Base-by-base conservation (phyloP, 352 stramenopile species). In the Phytophthora pluvialis region DNA sequence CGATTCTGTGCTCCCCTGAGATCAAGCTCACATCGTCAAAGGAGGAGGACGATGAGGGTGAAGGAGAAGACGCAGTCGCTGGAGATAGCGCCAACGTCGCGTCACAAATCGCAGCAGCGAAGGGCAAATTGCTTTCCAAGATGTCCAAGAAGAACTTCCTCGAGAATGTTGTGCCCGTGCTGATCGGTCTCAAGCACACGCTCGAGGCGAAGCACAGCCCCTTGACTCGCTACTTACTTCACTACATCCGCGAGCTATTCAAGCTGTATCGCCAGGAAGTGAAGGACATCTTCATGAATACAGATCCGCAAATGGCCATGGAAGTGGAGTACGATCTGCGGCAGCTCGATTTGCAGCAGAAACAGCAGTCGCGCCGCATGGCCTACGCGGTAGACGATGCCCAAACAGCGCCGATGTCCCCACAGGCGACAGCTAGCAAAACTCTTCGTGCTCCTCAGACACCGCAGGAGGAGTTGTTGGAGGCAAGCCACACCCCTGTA, bases 111-210 rank as follows among this genome's bases (percentile, higher is more conserved):
- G 89, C 89, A 33, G 88, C 86, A 10, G 94, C 95, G 25, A 99
- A 98, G 75, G 86, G 89, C 10, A 95, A 93, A 51, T 67, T 99
- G 25, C 76, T 99, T 2, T 96, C 89, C 0, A 98, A 98, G 55
- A 95, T 99, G 74, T 98, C 93, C 35, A 91, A 96, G 65, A 99
- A 99, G 74, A 98, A 99, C 68, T 91, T 99, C 42, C 78, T 99
- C 32, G 97, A 99, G 73, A 98, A 98, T 47, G 81, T 99, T 3
- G 87, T 99, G 9, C 97, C 97, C 0, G 95, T 99, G 36, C 73
- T 99, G 16, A 97, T 98, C 53, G 96, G 92, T 15, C 81, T 99
- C 31, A 99, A 99, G 72, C 88, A 94, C 54, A 91, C 95, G 29
- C 81, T 99, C 25, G 94, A 99, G 61, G 82, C 79, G 16, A 97